A percentile compares a stretch with the other conserved stretches of the same genome.
phyloP scores from a whole-genome alignment of 768 basidiomycete species.

The Asterophora parasitica region DNA sequence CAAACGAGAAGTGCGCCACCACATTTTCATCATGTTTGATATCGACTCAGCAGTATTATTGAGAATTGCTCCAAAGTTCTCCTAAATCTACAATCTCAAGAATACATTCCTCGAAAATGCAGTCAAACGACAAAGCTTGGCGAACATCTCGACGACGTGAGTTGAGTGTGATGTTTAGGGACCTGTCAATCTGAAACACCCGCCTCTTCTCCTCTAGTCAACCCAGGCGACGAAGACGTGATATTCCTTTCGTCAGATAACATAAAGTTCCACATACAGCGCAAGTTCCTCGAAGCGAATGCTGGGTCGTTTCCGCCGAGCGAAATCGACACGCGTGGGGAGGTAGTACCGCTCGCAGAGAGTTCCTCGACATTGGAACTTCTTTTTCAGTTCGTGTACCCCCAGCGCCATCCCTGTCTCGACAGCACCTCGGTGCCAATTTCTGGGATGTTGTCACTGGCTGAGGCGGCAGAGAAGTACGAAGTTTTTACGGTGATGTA shows the following conservation, averaged over 20 bases:
- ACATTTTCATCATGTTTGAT: too few relatives aligned
- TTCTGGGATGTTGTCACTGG: slow-evolving; percentile 14
- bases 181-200: too few relatives aligned
- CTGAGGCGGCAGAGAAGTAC: slow-evolving; percentile 30
- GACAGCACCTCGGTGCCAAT: slow-evolving; percentile 15
- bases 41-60: too few relatives aligned
- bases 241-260: slow-evolving; percentile 20
- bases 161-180: too few relatives aligned
- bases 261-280: slow-evolving; percentile 20
- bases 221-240: slow-evolving; percentile 17
- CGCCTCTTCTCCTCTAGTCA: too few relatives aligned
- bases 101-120: too few relatives aligned
- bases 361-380: slow-evolving; percentile 18
- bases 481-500: slow-evolving; percentile 25
- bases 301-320: slow-evolving; percentile 21
- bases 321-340: slow-evolving; percentile 16
- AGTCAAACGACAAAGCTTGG: too few relatives aligned
- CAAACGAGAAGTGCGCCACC: too few relatives aligned
- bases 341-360: slow-evolving; percentile 21
- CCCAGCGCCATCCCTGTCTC: slow-evolving; percentile 20
- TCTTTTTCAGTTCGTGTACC: slow-evolving; percentile 25
- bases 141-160: too few relatives aligned
- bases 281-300: slow-evolving; percentile 17
- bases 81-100: too few relatives aligned
- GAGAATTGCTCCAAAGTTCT: too few relatives aligned